Evolutionary conservation across 768 basidiomycete genomes (phyloP).

Genomic region (Auriculariales sp.): DNA sequence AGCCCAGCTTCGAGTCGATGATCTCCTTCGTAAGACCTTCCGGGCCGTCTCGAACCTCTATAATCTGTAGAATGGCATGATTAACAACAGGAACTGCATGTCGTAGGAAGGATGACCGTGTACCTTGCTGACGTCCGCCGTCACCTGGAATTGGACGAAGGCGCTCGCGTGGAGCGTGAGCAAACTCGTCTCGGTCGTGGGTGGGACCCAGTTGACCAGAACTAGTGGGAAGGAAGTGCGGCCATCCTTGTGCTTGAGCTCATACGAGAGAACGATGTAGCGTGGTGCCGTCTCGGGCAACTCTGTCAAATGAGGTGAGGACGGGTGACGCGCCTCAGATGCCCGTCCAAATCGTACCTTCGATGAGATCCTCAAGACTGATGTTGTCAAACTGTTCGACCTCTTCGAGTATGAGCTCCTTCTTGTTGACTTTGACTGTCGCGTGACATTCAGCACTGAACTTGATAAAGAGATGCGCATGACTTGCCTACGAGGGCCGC

Average conservation of each 20-base stretch:
- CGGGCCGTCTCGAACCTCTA: conserved; percentile 70
- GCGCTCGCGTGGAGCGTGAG: conserved; percentile 76
- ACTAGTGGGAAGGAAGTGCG: conserved; percentile 75
- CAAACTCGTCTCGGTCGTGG: conserved; percentile 57
- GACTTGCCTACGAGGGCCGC: conserved; percentile 46
- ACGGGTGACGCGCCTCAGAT: conserved; percentile 1
- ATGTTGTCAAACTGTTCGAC: conserved; percentile 68
- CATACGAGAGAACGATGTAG: conserved; percentile 74
- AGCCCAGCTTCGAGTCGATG: conserved; percentile 49
- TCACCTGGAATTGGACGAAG: conserved; percentile 61
- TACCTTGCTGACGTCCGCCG: conserved; percentile 29
- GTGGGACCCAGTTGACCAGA: conserved; percentile 80
- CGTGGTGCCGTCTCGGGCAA: conserved; percentile 79
- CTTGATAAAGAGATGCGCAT: not conserved
- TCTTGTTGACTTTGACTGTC: conserved; percentile 77
- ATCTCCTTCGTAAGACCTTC: conserved; percentile 64
- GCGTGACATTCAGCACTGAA: not conserved
- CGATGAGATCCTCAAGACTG: conserved; percentile 70
- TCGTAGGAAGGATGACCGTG: not conserved
- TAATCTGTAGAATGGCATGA: conserved; percentile 26
- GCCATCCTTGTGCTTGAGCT: conserved; percentile 66
- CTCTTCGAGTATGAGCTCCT: conserved; percentile 65
- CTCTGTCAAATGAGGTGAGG: conserved; percentile 29
- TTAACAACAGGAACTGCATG: not conserved
- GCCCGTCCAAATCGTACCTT: conserved; percentile 34